phyloP scores from a whole-genome alignment of 495 filamentous ascomycete species.

The Penicillium flavigenum region DNA sequence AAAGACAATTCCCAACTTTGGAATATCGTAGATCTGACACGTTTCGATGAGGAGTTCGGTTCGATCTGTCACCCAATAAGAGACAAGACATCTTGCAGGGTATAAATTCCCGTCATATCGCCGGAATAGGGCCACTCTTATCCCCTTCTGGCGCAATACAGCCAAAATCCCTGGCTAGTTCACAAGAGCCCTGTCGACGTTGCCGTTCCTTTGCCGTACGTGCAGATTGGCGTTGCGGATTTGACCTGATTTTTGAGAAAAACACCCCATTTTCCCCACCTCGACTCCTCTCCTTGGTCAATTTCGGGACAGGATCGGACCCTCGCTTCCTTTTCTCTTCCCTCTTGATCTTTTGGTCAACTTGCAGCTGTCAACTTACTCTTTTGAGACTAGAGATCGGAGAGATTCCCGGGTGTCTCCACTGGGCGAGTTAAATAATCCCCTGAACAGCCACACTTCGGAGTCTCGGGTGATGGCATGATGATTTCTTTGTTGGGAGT shows the following conservation, averaged over 20 bases:
- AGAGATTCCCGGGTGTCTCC: constrained; percentile 36
- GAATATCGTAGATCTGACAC: constrained; percentile 24
- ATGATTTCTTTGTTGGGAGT: constrained; percentile 5
- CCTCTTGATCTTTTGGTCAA: constrained; percentile 14
- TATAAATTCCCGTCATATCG: neutral
- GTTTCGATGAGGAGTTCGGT: constrained; percentile 31
- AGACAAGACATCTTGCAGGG: constrained; percentile 7
- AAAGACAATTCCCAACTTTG: constrained; percentile 9
- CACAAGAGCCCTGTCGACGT: neutral
- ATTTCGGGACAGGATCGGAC: constrained; percentile 1
- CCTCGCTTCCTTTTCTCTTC: constrained; percentile 5
- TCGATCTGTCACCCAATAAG: neutral
- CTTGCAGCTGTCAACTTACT: constrained; percentile 37
- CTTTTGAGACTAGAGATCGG: constrained; percentile 36
- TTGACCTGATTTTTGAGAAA: constrained; percentile 2
- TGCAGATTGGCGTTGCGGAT: constrained; percentile 7
- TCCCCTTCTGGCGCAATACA: constrained; percentile 19
- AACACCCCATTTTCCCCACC: neutral
- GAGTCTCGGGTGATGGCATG: constrained; percentile 1
- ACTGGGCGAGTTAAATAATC: constrained; percentile 28
- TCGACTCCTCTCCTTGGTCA: neutral
- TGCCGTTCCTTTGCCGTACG: neutral
- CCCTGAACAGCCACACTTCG: constrained; percentile 20
- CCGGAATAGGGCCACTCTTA: constrained; percentile 11
- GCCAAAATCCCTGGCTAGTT: constrained; percentile 1